Conservation (phyloP, 1,139 yeast species). For the Eremothecium sinecaudum region DNA sequence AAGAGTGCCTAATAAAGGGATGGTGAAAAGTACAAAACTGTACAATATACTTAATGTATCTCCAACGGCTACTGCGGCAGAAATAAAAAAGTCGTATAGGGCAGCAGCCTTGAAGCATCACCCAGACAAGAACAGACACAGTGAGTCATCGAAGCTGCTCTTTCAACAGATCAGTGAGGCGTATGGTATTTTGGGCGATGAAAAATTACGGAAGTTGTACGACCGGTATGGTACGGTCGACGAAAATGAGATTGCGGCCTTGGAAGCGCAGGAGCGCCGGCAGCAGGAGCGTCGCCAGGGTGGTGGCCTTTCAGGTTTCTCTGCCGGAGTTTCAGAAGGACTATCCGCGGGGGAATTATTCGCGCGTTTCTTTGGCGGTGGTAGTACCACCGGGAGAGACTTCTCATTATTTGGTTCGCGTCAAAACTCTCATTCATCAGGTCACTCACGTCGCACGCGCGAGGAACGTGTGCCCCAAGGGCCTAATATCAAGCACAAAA, state of each 20-base stretch:
- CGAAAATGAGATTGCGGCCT: conserved; percentile 20
- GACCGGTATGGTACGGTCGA: conserved; percentile 51
- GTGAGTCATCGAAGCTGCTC: conserved; percentile 46
- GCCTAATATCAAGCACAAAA: conserved; percentile 39
- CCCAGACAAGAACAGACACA: conserved; percentile 56
- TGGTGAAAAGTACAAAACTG: conserved; percentile 17
- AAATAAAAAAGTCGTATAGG: conserved; percentile 56
- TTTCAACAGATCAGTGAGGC: conserved; percentile 53
- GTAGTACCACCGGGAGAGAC: conserved; percentile 9
- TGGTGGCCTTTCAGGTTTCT: too few species aligned
- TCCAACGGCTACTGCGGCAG: conserved; percentile 33
- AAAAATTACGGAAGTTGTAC: conserved; percentile 44
- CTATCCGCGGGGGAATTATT: conserved; percentile 32
- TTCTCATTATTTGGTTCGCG: conserved; percentile 6
- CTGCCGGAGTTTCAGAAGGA: conserved; percentile 7
- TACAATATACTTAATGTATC: conserved; percentile 29
- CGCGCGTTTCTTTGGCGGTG: conserved; percentile 32
- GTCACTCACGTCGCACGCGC: conserved; percentile 1
- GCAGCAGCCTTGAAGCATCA: conserved; percentile 48
- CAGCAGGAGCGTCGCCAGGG: conserved; percentile 13
- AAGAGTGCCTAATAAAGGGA: too few species aligned
- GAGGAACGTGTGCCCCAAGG: conserved; percentile 28
- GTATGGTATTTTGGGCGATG: conserved; percentile 49
- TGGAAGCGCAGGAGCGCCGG: conserved; percentile 20
- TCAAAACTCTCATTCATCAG: background rate